Evolutionary conservation across 352 stramenopile species (phyloP).

Genomic region (Phytophthora megakarya): DNA sequence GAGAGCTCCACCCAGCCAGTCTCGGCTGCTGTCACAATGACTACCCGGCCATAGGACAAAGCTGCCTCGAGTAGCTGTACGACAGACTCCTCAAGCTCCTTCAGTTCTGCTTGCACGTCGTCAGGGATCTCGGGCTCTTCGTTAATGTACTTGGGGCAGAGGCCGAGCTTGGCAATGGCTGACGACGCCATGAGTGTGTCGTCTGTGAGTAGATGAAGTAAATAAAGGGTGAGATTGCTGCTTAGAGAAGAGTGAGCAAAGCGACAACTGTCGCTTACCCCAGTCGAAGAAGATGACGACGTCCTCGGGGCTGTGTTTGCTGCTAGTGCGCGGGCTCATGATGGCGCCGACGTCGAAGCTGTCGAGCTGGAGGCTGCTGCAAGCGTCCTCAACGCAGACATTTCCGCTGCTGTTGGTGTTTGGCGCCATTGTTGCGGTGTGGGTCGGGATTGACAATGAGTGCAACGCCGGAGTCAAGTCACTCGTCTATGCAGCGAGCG

Average conservation of each 20-base stretch:
- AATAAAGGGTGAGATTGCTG: constrained; percentile 15
- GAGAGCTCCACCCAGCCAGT: constrained; percentile 91
- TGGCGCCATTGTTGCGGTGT: constrained; percentile 47
- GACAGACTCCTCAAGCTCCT: constrained; percentile 77
- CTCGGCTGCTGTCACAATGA: constrained; percentile 91
- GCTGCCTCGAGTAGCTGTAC: constrained; percentile 75
- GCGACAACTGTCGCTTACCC: constrained; percentile 46
- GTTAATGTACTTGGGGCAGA: constrained; percentile 88
- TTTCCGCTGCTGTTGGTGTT: constrained; percentile 61
- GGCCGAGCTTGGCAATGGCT: constrained; percentile 74
- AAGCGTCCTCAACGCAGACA: constrained; percentile 68
- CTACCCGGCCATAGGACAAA: constrained; percentile 72
- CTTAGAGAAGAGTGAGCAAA: not conserved
- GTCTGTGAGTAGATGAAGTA: constrained; percentile 43
- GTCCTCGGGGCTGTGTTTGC: constrained; percentile 55
- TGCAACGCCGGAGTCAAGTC: constrained; percentile 21
- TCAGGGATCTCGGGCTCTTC: constrained; percentile 77
- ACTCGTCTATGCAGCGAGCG: constrained; percentile 25
- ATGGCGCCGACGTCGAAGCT: constrained; percentile 54
- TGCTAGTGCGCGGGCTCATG: constrained; percentile 29
- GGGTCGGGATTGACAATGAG: constrained; percentile 1
- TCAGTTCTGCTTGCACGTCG: constrained; percentile 76
- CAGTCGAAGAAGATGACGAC: constrained; percentile 88
- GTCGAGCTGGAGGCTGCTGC: constrained; percentile 56
- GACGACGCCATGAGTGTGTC: constrained; percentile 85